These are phyloP conservation scores for Ustilago tritici DNA, from an alignment of 1,284 basidiomycete genomes.

Conservation along the genomic window DNA sequence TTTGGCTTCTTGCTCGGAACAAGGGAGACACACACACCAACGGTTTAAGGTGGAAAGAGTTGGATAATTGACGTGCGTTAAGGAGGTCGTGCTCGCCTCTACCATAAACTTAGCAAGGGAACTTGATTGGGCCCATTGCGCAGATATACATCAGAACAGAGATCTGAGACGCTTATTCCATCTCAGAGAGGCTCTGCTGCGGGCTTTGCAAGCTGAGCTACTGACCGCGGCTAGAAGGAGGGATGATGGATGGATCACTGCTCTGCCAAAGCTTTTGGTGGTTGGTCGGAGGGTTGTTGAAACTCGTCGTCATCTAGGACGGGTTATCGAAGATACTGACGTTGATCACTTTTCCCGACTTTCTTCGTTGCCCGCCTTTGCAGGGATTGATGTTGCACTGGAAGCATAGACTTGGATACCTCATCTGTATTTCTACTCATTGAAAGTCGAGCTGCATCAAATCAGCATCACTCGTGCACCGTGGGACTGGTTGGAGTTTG, in stretches of 20 bases:
- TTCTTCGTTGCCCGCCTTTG: neutral
- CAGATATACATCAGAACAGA: slow-evolving; percentile 46
- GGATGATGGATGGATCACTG: neutral
- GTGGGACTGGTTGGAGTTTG: neutral
- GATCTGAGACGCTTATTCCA: slow-evolving; percentile 43
- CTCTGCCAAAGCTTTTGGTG: neutral
- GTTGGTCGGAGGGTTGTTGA: neutral
- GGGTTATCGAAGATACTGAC: neutral
- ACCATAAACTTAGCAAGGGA: slow-evolving; percentile 17
- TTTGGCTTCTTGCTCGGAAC: neutral
- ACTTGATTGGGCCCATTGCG: slow-evolving; percentile 41
- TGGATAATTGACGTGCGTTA: slow-evolving; percentile 6
- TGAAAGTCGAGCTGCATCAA: neutral
- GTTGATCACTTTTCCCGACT: neutral
- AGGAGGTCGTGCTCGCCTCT: slow-evolving; percentile 22
- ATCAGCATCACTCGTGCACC: neutral
- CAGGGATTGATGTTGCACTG: too few relatives aligned
- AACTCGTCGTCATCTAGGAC: slow-evolving; percentile 6
- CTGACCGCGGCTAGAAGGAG: neutral
- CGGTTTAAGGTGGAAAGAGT: slow-evolving; percentile 1
- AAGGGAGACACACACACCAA: neutral
- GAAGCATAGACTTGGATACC: neutral
- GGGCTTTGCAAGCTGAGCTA: neutral
- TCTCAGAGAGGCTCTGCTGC: neutral
- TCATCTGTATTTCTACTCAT: slow-evolving; percentile 17